Evolutionary conservation across 2,329 filamentous ascomycete genomes (phyloP), one percentile per base, ranked within the genome.

Genomic region (Colletotrichum chlorophyti): DNA sequence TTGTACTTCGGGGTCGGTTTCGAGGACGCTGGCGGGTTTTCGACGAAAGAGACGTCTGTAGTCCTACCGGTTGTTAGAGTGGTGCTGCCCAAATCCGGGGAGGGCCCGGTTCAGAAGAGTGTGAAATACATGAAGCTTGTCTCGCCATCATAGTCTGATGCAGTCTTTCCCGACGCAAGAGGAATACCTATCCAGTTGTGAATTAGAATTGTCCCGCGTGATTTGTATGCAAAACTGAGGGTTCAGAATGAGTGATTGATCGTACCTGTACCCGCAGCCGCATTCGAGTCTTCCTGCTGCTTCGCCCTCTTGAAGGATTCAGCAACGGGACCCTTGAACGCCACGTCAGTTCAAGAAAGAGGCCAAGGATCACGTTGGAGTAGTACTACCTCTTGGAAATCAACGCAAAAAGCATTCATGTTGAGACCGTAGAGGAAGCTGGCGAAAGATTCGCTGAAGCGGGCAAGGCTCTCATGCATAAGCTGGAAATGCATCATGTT

Each of bases 321-420:
- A 8, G 87, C 70, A 63, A 96, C 86, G 0, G 93, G 93, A 1
- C 90, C 91, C 91, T 95, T 55, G 10, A n/a, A n/a, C n/a, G n/a
- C n/a, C n/a, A n/a, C n/a, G n/a, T n/a, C n/a, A n/a, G 27, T 34
- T n/a, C 6, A 19, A 23, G 12, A 23, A 49, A 19, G 11, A 37
- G 2, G n/a, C 10, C 5, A 43, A 19, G 11, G 43, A 46, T 29
- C 14, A 17, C 40, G 10, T 14, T 24, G 19, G 40, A 43, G 23
- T 7, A 8, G 11, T 2, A 71, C 48, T 76, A 93, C 93, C 85
- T 99, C 95, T 0, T 93, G 91, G 64, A 97, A 99, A 73, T 99
- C 95, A 27, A 98, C 93, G 72, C 94, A 98, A 72, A 98, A 99
- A 1, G 95, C 95, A 74, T 97, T 98, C 93, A 99, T 97, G 70